Evolutionary conservation across 441 rosid species (phyloP), one percentile per base, ranked within the genome.

Genomic region (Gossypium aridum): DNA sequence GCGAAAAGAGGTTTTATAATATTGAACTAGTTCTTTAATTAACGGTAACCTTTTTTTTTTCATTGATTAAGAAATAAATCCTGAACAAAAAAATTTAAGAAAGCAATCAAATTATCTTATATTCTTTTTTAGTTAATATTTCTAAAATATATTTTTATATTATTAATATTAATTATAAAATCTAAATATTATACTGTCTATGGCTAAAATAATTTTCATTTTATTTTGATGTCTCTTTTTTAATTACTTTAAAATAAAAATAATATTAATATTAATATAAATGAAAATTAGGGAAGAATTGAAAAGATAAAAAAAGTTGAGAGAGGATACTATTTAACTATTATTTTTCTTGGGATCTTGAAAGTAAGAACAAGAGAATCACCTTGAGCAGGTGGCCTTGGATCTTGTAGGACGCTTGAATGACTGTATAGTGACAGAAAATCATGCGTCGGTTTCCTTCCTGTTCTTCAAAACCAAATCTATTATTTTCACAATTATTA

Each of bases 381-480:
- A 92, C 97, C 92, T 83, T 87, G 96, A 84, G 92, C 85, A 79
- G 96, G 72, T 53, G 91, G 85, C 20, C 79, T 87, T 81, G 89
- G 94, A 89, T 94, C 97, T 86, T 88, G 90, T 31, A 86, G 94
- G 80, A 78, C 84, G 65, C 88, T 81, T 73, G 98, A 81, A 83
- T 87, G 91, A 77, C 84, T 85, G 92, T 87, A 85, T 78, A 92
- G 91, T 73, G 99, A 91, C 64, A 92, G 87, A 83, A 92, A 92
- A 84, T 94, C 94, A 62, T 89, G 92, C n/a, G 89, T 86, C 77
- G 96, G 86, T 87, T 92, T 90, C 81, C 88, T 90, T 75, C 91
- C 98, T 91, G 94, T 80, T 63, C 34, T 80, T 65, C 31, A 1
- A 23, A 23, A 23, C 20, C 57, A 67, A 67, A 23, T 6, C 8